Base-by-base conservation (phyloP, 2,329 filamentous ascomycete genomes). In the Fusarium nodosum region DNA sequence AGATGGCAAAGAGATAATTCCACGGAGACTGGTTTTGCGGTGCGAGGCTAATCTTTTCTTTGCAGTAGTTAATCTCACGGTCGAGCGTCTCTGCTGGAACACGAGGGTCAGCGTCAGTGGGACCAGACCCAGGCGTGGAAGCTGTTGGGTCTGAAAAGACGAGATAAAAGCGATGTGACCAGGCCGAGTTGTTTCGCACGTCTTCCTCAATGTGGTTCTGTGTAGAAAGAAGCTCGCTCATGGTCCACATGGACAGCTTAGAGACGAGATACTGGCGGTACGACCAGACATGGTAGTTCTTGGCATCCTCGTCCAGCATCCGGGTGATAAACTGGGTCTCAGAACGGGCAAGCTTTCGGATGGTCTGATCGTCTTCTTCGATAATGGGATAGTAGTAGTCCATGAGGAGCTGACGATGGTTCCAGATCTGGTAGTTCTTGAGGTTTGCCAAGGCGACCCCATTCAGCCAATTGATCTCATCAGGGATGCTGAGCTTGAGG, bases 401-500 rank as follows among this genome's bases (percentile, higher is more conserved):
- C 54, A 91, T 82, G 33, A 91, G 82, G n/a, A 90, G 82, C 78
- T 91, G 88, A 28, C 89, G 86, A 74, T 91, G 89, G 78, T 91
- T 89, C 93, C 96, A 99, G 79, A 99, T 99, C 82, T 99, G 96
- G 82, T 99, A 99, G 82, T 98, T 99, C 81, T 99, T 99, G 75
- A 97, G 89, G 78, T 97, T 91, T 60, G 88, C 85, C 54, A 97
- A 84, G 13, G 95, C 93, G 30, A 96, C 89, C 13, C 88, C 84
- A 80, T 97, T 97, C 53, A 99, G 85, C 94, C 95, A 99, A 44
- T 84, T 82, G 47, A 97, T 85, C 79, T 99, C 96, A 62, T 90
- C 86, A 4, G 84, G 80, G 45, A 96, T 83, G 56, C 90, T 82
- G 48, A 90, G 85, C 48, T 87, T 79, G 28, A 97, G 84, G 5